Evolutionary conservation across 164 flowering plant genomes (phyloP), one percentile per base, ranked within the genome.

Genomic region (Chimonanthus salicifolius): DNA sequence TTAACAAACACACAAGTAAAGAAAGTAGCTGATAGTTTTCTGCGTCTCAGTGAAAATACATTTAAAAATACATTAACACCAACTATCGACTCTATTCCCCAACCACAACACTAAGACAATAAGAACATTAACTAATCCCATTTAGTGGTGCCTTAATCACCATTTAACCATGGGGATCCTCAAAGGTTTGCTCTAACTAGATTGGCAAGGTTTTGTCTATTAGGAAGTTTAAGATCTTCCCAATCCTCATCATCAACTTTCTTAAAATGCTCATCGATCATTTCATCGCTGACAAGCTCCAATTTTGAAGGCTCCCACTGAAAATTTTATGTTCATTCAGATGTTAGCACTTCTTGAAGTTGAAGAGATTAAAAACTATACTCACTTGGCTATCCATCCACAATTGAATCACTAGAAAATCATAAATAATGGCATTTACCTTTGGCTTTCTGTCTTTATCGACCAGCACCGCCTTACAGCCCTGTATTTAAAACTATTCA

Each of bases 261-360:
- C 4, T 86, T 70, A 81, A 92, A 92, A 73, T 89, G 90, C 3
- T 49, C 76, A 2, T 90, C 90, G 63, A 90, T 91, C 90, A 88
- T 85, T 2, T 71, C 71, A 0, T 88, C 86, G 66, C 78, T 87
- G 66, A 94, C 69, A 45, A 78, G 82, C 85, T 90, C 93, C 80
- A 90, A 67, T 70, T 77, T 86, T 21, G 94, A 86, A 10, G 96
- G 98, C 63, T 87, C 76, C 98, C 98, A 94, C 98, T 90, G 83
- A 63, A 76, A 58, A 50, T 54, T 62, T 4, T 33, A 33, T 33
- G 33, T 33, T 33, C 33, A 33, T 33, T 33, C 33, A 33, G 2
- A 33, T 33, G 33, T 33, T 33, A 33, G 33, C 33, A 33, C 33
- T 33, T 33, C 33, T 33, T 33, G 33, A 33, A 33, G 33, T 33